Evolutionary conservation across 2,329 filamentous ascomycete species (phyloP).

Genomic region (Colletotrichum theobromicola): DNA sequence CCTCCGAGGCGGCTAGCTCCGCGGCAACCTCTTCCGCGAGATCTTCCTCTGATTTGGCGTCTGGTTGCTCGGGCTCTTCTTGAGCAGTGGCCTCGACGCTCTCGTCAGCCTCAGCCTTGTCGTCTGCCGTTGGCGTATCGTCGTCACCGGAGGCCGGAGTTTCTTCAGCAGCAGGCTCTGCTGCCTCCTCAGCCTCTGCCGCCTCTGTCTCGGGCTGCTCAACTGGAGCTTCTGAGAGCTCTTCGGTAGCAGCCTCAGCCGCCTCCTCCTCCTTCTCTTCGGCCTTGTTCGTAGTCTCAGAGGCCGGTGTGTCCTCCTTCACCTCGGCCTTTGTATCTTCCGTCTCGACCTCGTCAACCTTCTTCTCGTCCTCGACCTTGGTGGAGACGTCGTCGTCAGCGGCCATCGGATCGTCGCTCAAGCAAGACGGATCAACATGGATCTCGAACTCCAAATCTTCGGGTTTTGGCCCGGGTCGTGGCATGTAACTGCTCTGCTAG

Average conservation of each 20-base stretch:
- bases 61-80: neutral
- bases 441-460: slow-evolving; percentile 51
- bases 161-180: neutral
- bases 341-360: slow-evolving; percentile 21
- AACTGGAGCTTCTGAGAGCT: neutral
- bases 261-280: neutral
- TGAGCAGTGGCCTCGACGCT: neutral
- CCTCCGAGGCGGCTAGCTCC: neutral
- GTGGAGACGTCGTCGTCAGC: slow-evolving; percentile 23
- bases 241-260: neutral
- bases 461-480: slow-evolving; percentile 21
- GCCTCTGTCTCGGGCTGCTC: neutral
- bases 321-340: slow-evolving; percentile 12
- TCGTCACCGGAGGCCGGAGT: neutral
- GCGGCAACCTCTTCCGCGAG: neutral
- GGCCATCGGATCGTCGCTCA: slow-evolving; percentile 28
- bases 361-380: slow-evolving; percentile 22
- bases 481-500: slow-evolving; percentile 1
- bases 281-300: neutral
- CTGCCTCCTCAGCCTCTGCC: fast-evolving
- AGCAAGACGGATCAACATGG: slow-evolving; percentile 51
- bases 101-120: neutral
- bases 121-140: neutral
- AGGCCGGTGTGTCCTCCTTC: neutral
- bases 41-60: neutral